phyloP scores from a whole-genome alignment of 495 filamentous ascomycete genomes.

The Hyphodiscus hymeniophilus region DNA sequence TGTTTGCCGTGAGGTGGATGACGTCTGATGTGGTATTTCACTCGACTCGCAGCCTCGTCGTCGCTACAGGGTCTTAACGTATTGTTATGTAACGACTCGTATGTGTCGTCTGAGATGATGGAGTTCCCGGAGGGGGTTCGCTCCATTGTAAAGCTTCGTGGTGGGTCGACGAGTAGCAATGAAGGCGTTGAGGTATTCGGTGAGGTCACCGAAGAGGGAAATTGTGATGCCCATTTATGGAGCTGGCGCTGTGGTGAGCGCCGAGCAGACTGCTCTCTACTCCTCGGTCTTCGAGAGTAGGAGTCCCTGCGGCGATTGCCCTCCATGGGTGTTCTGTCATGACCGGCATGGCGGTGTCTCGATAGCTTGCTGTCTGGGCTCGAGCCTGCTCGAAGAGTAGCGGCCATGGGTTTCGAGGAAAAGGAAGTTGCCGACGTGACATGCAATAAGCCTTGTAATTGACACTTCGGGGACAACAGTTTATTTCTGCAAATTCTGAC shows the following conservation, averaged over 20 bases:
- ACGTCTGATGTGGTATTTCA: conserved; percentile 11
- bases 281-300: conserved; percentile 1
- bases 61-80: conserved; percentile 13
- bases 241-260: conserved; percentile 11
- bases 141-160: conserved; percentile 17
- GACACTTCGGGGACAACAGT: neutral
- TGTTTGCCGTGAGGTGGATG: conserved; percentile 7
- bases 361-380: conserved; percentile 14
- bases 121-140: conserved; percentile 21
- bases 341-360: conserved; percentile 4
- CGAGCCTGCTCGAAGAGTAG: conserved; percentile 4
- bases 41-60: conserved; percentile 9
- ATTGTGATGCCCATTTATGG: neutral
- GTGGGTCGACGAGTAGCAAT: conserved; percentile 1
- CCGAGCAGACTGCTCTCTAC: neutral
- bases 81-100: conserved; percentile 4
- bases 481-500: too few relatives aligned
- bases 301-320: neutral
- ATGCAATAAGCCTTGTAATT: conserved; percentile 3
- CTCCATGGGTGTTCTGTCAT: conserved; percentile 3
- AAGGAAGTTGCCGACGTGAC: conserved; percentile 1
- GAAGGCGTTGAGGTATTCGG: neutral
- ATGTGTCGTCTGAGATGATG: conserved; percentile 18
- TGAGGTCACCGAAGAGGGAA: neutral
- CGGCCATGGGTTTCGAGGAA: conserved; percentile 12